These are phyloP conservation scores for Fonsecaea monophora DNA, from an alignment of 2,329 filamentous ascomycete species.

Conservation along the genomic window DNA sequence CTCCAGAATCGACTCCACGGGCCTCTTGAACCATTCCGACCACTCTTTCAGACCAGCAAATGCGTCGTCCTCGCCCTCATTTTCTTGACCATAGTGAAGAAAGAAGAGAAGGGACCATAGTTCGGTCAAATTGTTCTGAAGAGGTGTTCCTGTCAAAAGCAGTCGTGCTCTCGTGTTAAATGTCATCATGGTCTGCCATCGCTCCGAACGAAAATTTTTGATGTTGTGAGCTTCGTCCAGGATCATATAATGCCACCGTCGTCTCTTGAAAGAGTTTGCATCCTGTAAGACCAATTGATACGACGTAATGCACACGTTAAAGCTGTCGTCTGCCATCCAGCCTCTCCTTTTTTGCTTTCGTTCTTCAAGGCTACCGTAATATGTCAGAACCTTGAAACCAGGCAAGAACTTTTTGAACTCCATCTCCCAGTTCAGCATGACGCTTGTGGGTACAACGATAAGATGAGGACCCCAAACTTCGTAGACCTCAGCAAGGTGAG, in stretches of 20 bases:
- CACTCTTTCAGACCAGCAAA: slow-evolving; percentile 97
- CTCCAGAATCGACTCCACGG: slow-evolving; percentile 94
- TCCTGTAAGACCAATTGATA: slow-evolving; percentile 97
- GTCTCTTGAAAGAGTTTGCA: slow-evolving; percentile 88
- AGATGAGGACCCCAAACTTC: slow-evolving; percentile 95
- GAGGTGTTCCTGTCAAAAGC: slow-evolving; percentile 87
- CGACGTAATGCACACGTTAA: slow-evolving; percentile 97
- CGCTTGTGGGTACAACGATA: slow-evolving; percentile 94
- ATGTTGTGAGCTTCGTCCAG: slow-evolving; percentile 99
- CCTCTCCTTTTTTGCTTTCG: slow-evolving; percentile 87
- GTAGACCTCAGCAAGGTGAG: slow-evolving; percentile 88
- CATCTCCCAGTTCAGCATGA: slow-evolving; percentile 99
- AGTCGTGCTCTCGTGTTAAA: slow-evolving; percentile 90
- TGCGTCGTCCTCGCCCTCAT: slow-evolving; percentile 78
- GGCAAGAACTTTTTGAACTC: slow-evolving; percentile 99
- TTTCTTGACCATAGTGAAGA: slow-evolving; percentile 82
- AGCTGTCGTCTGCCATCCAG: slow-evolving; percentile 91
- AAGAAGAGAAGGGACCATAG: slow-evolving; percentile 98
- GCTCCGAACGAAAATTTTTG: slow-evolving; percentile 97
- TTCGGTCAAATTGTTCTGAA: slow-evolving; percentile 96
- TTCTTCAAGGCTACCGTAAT: slow-evolving; percentile 94
- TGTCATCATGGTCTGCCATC: slow-evolving; percentile 93
- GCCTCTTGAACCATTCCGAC: slow-evolving; percentile 92
- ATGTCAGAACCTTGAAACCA: slow-evolving; percentile 96
- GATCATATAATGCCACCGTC: slow-evolving; percentile 97